Percentiles rank a stretch among this genome's conserved stretches.
phyloP scores from a whole-genome alignment of 2,329 filamentous ascomycete genomes.

The Diaporthe sp. region DNA sequence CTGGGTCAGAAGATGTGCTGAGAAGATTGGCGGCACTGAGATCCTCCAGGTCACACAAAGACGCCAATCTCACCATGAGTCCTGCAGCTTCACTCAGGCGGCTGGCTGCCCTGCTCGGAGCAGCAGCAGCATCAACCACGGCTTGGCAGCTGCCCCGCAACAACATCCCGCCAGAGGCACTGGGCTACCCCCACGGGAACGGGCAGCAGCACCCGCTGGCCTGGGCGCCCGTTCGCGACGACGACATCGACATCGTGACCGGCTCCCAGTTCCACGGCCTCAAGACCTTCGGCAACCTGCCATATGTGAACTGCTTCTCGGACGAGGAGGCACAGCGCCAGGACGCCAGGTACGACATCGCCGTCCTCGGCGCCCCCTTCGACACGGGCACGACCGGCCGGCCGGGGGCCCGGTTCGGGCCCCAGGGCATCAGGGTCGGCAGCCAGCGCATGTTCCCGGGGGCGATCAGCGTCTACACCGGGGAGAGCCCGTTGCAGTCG shows the following conservation, averaged over 20 bases:
- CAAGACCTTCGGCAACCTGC: conserved; percentile 74
- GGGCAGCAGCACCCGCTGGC: conserved; percentile 30
- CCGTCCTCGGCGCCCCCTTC: conserved; percentile 65
- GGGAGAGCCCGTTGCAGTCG: conserved; percentile 27
- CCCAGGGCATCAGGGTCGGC: conserved; percentile 39
- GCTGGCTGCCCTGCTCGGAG: conserved; percentile 9
- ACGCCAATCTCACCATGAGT: conserved; percentile 24
- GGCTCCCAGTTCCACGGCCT: conserved; percentile 68
- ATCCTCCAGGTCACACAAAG: neutral
- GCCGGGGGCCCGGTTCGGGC: conserved; percentile 39
- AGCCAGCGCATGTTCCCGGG: conserved; percentile 40
- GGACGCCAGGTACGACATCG: conserved; percentile 68
- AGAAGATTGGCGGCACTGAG: neutral
- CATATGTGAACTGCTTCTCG: conserved; percentile 73
- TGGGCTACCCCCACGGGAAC: neutral
- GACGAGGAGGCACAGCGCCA: conserved; percentile 61
- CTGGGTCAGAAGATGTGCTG: neutral
- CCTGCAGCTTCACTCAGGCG: neutral
- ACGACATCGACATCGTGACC: conserved; percentile 56
- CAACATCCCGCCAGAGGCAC: conserved; percentile 1
- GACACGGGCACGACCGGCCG: conserved; percentile 53
- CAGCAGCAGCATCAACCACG: neutral
- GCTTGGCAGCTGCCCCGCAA: conserved; percentile 38
- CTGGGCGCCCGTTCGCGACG: conserved; percentile 40
- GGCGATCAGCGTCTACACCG: conserved; percentile 36